Evolutionary conservation across 1,284 basidiomycete species (phyloP).

Genomic region (Ganoderma lucidum): DNA sequence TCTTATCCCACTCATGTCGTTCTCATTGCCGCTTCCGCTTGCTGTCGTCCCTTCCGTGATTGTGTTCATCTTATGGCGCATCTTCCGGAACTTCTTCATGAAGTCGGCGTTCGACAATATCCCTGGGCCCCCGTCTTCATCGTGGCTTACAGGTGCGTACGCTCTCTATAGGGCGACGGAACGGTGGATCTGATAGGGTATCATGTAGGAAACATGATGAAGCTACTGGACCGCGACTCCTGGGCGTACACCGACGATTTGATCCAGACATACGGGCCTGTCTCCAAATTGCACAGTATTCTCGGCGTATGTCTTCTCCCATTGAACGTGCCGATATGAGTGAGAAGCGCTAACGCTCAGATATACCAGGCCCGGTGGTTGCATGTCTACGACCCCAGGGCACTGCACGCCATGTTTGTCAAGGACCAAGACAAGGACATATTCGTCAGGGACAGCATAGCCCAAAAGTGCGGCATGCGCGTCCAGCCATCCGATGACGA

Average conservation of each 20-base stretch:
- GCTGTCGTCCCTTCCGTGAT: not conserved
- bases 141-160: not conserved
- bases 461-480: not conserved
- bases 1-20: not conserved
- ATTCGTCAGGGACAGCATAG: not conserved
- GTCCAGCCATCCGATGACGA: not conserved
- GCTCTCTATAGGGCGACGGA: not conserved
- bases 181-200: not conserved
- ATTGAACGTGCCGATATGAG: not conserved
- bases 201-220: slow-evolving; percentile 7
- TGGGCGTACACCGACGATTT: slow-evolving; percentile 11
- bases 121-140: slow-evolving; percentile 1
- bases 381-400: slow-evolving; percentile 18
- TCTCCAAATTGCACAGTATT: not conserved
- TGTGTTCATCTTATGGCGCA: not conserved
- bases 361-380: slow-evolving; percentile 3
- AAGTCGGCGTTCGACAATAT: slow-evolving; percentile 5
- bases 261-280: slow-evolving; percentile 13
- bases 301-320: not conserved
- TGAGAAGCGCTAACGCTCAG: not conserved
- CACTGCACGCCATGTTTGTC: slow-evolving; percentile 19
- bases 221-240: slow-evolving; percentile 9
- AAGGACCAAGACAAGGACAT: slow-evolving; percentile 20
- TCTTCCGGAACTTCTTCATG: not conserved
- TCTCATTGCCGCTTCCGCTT: not conserved